Conservation (phyloP, 1,284 basidiomycete genomes). For the Pseudomicrostroma phylloplanum region DNA sequence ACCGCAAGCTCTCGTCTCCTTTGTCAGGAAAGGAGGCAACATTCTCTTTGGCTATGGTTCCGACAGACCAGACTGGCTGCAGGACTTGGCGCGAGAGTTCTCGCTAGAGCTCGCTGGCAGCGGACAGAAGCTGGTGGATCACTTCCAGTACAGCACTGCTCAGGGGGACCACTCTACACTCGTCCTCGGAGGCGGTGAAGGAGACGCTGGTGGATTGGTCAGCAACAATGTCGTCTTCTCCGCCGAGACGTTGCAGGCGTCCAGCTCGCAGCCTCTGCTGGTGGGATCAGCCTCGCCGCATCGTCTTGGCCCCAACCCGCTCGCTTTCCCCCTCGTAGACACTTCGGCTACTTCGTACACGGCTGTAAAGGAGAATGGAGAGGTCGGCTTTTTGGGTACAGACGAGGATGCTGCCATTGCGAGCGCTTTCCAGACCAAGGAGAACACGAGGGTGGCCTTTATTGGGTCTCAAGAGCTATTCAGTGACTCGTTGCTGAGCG, state of each 20-base stretch:
- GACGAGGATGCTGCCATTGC: slow-evolving; percentile 69
- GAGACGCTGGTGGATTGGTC: slow-evolving; percentile 16
- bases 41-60: slow-evolving; percentile 74
- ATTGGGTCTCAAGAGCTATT: slow-evolving; percentile 61
- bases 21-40: slow-evolving; percentile 67
- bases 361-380: slow-evolving; percentile 3
- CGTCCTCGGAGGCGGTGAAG: slow-evolving; percentile 6
- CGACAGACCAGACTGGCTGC: slow-evolving; percentile 54
- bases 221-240: slow-evolving; percentile 44
- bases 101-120: slow-evolving; percentile 55
- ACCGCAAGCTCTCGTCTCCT: slow-evolving; percentile 71
- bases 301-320: slow-evolving; percentile 69
- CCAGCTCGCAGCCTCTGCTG: slow-evolving; percentile 52
- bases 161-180: slow-evolving; percentile 14
- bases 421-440: slow-evolving; percentile 77
- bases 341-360: slow-evolving; percentile 59
- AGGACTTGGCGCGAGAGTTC: slow-evolving; percentile 58
- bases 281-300: slow-evolving; percentile 68
- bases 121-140: slow-evolving; percentile 53
- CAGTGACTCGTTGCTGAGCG: slow-evolving; percentile 51
- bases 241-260: neutral
- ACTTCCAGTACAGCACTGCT: slow-evolving; percentile 46
- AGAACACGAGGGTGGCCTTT: slow-evolving; percentile 68
- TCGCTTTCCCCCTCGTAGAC: slow-evolving; percentile 71
- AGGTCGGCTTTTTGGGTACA: slow-evolving; percentile 26